Evolutionary conservation across 2,329 filamentous ascomycete species (phyloP).

Genomic region (Aspergillus pseudoterreus): DNA sequence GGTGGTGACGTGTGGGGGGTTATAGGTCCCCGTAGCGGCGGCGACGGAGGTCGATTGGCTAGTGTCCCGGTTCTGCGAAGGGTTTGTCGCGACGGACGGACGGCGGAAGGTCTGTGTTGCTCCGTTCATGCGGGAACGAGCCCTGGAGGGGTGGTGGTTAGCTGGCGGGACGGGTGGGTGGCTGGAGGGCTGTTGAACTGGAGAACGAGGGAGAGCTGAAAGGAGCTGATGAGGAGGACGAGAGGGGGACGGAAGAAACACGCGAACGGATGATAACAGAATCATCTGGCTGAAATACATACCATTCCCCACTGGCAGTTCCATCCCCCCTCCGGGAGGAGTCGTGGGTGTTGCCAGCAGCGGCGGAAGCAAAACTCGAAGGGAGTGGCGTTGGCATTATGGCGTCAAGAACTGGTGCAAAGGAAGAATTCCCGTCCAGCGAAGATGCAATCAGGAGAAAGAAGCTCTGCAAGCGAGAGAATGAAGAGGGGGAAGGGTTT

Average conservation of each 20-base stretch:
- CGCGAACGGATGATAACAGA: neutral
- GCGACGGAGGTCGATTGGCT: conserved; percentile 39
- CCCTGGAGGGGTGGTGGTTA: conserved; percentile 39
- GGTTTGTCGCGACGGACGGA: conserved; percentile 57
- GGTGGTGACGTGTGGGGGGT: conserved; percentile 58
- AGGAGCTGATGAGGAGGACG: conserved; percentile 4
- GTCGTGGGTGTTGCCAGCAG: conserved; percentile 67
- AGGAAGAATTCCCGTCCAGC: conserved; percentile 20
- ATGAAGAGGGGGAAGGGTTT: neutral
- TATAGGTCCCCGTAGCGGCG: conserved; percentile 49
- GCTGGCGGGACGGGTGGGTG: neutral
- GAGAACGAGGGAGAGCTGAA: neutral
- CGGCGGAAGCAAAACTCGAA: conserved; percentile 80
- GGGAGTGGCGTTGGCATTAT: conserved; percentile 71
- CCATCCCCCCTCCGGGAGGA: conserved; percentile 58
- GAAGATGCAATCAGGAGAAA: conserved; percentile 11
- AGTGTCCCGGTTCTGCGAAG: conserved; percentile 44
- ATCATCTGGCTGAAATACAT: conserved; percentile 32
- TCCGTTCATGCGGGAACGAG: conserved; percentile 60
- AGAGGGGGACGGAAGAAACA: neutral
- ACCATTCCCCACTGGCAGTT: conserved; percentile 68
- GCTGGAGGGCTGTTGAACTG: neutral
- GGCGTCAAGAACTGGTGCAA: conserved; percentile 17
- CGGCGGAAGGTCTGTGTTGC: conserved; percentile 65
- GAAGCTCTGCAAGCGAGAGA: conserved; percentile 21